These are phyloP conservation scores for Hygrophoropsis aurantiaca DNA, from an alignment of 768 basidiomycete genomes.

Conservation along the genomic window DNA sequence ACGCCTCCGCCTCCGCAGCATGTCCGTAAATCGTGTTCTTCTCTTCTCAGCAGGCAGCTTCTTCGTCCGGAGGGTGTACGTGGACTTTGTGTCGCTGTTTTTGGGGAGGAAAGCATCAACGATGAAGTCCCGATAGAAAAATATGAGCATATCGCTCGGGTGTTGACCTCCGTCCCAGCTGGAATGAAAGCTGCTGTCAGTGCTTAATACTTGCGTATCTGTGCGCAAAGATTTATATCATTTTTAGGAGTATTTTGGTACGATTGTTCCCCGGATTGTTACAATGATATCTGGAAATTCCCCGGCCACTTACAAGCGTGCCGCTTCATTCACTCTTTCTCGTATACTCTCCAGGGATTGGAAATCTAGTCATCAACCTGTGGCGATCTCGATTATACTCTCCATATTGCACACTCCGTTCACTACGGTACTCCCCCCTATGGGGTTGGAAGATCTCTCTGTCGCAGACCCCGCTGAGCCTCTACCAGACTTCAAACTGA, in stretches of 20 bases:
- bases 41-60: constrained; percentile 70
- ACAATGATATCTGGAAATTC: constrained; percentile 42
- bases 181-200: constrained; percentile 55
- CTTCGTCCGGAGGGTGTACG: constrained; percentile 68
- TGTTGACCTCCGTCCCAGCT: constrained; percentile 64
- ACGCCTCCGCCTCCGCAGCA: constrained; percentile 43
- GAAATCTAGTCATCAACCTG: constrained; percentile 14
- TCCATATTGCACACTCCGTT: constrained; percentile 57
- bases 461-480: constrained; percentile 1
- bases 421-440: constrained; percentile 13
- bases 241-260: constrained; percentile 59
- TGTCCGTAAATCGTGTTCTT: constrained; percentile 56
- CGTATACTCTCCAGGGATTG: constrained; percentile 53
- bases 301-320: constrained; percentile 48
- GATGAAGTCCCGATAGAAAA: constrained; percentile 64
- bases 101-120: constrained; percentile 56
- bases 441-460: neutral
- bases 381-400: constrained; percentile 36
- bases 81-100: constrained; percentile 67
- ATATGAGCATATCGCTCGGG: constrained; percentile 67
- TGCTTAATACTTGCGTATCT: constrained; percentile 2
- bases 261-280: constrained; percentile 55
- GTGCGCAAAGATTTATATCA: neutral
- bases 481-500: constrained; percentile 3
- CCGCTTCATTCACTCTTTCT: constrained; percentile 67